Percentiles rank a stretch among this genome's conserved stretches.
Evolutionary conservation across 75 land plant species (phyloP).

Genomic region (Chamaecyparis obtusa): DNA sequence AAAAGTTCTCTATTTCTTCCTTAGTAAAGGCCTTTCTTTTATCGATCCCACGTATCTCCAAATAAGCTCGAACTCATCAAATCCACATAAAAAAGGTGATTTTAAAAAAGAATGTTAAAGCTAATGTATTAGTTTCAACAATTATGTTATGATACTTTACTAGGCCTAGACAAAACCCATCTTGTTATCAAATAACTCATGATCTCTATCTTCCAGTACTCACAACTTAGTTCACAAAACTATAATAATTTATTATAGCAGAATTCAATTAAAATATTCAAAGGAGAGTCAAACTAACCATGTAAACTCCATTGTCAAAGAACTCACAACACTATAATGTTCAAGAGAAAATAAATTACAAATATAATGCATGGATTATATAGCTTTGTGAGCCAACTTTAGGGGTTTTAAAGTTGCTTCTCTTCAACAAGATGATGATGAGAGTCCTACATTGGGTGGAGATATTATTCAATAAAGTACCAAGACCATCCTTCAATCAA

Average conservation of each 20-base stretch:
- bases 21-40: too few relatives aligned
- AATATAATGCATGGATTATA: neutral
- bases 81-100: neutral
- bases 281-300: too few relatives aligned
- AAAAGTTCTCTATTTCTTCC: too few relatives aligned
- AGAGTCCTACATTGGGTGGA: neutral
- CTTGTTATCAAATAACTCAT: constrained; percentile 27
- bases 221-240: neutral
- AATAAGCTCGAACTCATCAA: too few relatives aligned
- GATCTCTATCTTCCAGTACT: neutral
- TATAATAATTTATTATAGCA: neutral
- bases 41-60: too few relatives aligned
- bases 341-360: neutral
- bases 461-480: neutral
- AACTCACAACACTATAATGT: neutral
- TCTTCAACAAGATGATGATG: neutral
- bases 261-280: too few relatives aligned
- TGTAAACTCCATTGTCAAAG: too few relatives aligned
- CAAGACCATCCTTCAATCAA: too few relatives aligned
- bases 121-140: neutral
- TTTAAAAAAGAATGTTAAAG: neutral
- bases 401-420: neutral
- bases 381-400: neutral
- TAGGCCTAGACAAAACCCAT: constrained; percentile 11
- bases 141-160: neutral